Evolutionary conservation across 2,329 filamentous ascomycete species (phyloP), one percentile per base, ranked within the genome.

Genomic region (Trichoderma atroviride): DNA sequence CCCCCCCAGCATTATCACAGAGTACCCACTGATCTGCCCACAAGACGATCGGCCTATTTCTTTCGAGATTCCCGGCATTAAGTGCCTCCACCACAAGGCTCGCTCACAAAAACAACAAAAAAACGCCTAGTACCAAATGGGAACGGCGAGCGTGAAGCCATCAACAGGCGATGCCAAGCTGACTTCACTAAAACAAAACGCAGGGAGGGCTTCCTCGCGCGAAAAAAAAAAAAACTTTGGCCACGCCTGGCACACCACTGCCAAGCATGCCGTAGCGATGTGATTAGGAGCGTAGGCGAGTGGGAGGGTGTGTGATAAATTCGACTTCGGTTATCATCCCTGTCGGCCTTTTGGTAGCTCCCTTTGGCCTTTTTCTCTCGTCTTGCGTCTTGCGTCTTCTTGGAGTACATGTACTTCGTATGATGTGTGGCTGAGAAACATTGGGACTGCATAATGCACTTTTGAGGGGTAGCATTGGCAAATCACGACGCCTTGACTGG

Each of bases 11-110:
- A 58, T 40, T 50, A 29, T 29, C 63, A 24, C 37, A 29, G 19
- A 35, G 63, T 66, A 66, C 14, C 63, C 63, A 66, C 63, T 59
- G 63, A 66, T 66, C 63, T 64, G 43, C 61, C 61, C 53, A 50
- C 19, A 55, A 66, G 37, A 52, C 40, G 63, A 66, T 66, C 63
- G 63, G 52, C 55, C 40, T 35, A 31, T 43, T 57, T 57, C 27
- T 59, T 43, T 22, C 27, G 59, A 66, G 63, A 66, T 66, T 59
- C n/a, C 63, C 53, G 55, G 63, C 37, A 66, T 50, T 66, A 27
- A 57, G 37, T 22, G 50, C 63, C 52, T 57, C 62, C 62, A 57
- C 52, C n/a, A 14, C n/a, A 66, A 50, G 37, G 63, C 53, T 56
- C 52, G n/a, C 53, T 27, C 35, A 66, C 6, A 9, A 40, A 16